These are phyloP conservation scores for Ogataea pignaliae DNA, from an alignment of 805 yeast genomes.

Conservation along the genomic window DNA sequence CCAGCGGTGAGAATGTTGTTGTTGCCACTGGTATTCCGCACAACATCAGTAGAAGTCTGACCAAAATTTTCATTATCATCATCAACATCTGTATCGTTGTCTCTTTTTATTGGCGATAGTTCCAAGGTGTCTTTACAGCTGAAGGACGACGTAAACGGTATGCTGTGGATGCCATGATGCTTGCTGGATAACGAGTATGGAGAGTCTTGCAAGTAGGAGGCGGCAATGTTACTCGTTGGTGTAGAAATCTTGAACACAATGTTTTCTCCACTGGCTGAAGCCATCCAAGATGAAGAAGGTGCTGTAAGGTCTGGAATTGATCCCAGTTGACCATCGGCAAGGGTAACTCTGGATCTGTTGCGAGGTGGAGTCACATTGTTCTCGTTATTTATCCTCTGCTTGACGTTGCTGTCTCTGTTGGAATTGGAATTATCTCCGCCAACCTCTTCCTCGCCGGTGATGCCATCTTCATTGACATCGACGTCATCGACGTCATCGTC, in stretches of 20 bases:
- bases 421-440: background rate
- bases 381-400: too few relatives aligned
- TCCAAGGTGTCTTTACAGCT: conserved; percentile 64
- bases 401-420: background rate
- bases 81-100: conserved; percentile 29
- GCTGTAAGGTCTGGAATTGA: conserved; percentile 35
- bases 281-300: conserved; percentile 37
- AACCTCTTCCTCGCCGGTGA: conserved; percentile 2
- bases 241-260: conserved; percentile 17
- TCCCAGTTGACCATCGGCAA: conserved; percentile 9
- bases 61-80: background rate
- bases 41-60: background rate
- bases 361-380: background rate
- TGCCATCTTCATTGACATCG: conserved; percentile 8
- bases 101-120: conserved; percentile 52
- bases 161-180: conserved; percentile 30
- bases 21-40: background rate
- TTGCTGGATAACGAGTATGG: conserved; percentile 23
- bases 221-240: too few relatives aligned
- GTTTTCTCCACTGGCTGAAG: conserved; percentile 37
- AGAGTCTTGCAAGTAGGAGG: conserved; percentile 25
- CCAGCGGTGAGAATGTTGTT: background rate
- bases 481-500: conserved; percentile 9
- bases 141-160: conserved; percentile 60
- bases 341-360: background rate